Percentiles rank a stretch among this genome's conserved stretches.
phyloP scores from a whole-genome alignment of 768 basidiomycete genomes.

The Hydnomerulius pinastri region DNA sequence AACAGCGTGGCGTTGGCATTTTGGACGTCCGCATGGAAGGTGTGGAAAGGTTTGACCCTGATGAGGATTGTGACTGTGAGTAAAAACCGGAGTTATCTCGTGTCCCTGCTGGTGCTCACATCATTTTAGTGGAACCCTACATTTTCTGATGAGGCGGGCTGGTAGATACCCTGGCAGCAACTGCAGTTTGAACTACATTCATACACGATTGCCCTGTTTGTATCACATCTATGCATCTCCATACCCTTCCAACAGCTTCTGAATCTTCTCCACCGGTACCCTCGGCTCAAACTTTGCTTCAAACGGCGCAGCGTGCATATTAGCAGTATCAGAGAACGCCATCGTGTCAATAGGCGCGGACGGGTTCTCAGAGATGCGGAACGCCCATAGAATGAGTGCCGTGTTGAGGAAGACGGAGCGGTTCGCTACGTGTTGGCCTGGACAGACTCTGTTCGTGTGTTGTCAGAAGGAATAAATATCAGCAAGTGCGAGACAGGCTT shows the following conservation, averaged over 20 bases:
- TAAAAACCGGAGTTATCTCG: no score
- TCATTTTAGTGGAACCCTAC: no score
- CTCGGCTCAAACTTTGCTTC: constrained; percentile 52
- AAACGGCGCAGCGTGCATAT: constrained; percentile 59
- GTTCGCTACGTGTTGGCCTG: constrained; percentile 53
- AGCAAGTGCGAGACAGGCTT: not conserved
- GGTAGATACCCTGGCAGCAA: no score
- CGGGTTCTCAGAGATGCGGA: constrained; percentile 48
- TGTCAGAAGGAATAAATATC: not conserved
- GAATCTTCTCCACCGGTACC: constrained; percentile 13
- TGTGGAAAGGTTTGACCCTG: no score
- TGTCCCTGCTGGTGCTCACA: no score
- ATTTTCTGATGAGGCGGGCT: no score
- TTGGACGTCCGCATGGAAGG: no score
- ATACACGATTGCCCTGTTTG: no score
- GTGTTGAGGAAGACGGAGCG: constrained; percentile 62
- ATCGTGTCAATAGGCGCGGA: constrained; percentile 52
- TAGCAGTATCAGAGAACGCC: constrained; percentile 59
- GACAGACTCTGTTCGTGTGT: constrained; percentile 47
- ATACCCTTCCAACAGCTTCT: not conserved
- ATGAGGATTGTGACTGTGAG: no score
- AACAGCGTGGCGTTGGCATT: no score
- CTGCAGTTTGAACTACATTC: no score
- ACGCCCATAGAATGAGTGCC: constrained; percentile 60
- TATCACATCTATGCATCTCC: no score